phyloP scores from a whole-genome alignment of 1,139 yeast genomes.

The Tardiomyces blankii region DNA sequence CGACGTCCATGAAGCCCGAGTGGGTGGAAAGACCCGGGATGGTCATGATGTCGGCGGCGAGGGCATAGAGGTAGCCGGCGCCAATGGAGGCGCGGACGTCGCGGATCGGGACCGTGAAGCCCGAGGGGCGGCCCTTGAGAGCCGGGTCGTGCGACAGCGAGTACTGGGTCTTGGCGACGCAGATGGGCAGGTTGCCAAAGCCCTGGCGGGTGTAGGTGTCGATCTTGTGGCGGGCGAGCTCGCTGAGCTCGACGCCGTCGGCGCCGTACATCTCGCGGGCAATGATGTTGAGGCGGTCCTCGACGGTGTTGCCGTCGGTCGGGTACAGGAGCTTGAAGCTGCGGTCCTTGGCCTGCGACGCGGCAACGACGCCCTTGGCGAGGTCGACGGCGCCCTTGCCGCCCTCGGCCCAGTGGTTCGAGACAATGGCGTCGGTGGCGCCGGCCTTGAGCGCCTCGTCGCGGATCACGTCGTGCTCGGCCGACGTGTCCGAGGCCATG shows the following conservation, averaged over 20 bases:
- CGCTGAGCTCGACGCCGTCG: constrained; percentile 72
- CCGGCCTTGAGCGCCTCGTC: constrained; percentile 88
- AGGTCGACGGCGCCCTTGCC: constrained; percentile 87
- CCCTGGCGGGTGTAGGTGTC: constrained; percentile 84
- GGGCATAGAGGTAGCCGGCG: constrained; percentile 92
- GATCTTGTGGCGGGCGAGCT: constrained; percentile 75
- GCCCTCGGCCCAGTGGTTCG: constrained; percentile 98
- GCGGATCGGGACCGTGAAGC: constrained; percentile 88
- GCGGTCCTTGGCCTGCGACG: constrained; percentile 42
- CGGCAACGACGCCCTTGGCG: constrained; percentile 75
- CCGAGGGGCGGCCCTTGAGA: constrained; percentile 91
- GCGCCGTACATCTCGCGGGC: constrained; percentile 95
- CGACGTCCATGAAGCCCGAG: constrained; percentile 95
- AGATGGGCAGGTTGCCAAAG: constrained; percentile 83
- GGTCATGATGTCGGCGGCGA: constrained; percentile 95
- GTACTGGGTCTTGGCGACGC: constrained; percentile 97
- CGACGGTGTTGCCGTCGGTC: constrained; percentile 47
- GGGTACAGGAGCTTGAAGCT: constrained; percentile 66
- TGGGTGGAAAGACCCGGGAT: constrained; percentile 97
- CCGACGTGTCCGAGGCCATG: constrained; percentile 75
- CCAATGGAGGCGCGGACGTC: constrained; percentile 93
- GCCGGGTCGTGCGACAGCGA: constrained; percentile 90
- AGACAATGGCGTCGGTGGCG: constrained; percentile 85
- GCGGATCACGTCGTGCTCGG: constrained; percentile 75
- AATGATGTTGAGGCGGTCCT: constrained; percentile 71